Conservation (phyloP, 768 basidiomycete species). For the Scleroderma bovista region DNA sequence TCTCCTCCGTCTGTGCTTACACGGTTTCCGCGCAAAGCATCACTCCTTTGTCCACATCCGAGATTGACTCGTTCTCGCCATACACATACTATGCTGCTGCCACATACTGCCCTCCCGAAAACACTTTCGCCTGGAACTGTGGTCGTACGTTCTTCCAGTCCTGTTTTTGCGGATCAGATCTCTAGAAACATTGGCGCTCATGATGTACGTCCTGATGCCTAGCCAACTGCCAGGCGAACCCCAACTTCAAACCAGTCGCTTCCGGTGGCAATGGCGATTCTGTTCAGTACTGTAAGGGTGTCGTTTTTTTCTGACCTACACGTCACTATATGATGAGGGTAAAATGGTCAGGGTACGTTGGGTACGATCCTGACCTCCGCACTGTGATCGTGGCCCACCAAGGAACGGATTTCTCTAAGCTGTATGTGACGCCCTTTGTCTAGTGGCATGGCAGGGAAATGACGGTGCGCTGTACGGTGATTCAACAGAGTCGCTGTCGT, state of each 20-base stretch:
- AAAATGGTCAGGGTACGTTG: slow-evolving; percentile 42
- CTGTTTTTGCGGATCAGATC: neutral
- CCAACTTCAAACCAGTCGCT: slow-evolving; percentile 41
- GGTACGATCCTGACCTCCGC: slow-evolving; percentile 38
- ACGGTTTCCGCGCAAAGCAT: slow-evolving; percentile 31
- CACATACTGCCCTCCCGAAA: slow-evolving; percentile 41
- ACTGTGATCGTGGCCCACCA: slow-evolving; percentile 36
- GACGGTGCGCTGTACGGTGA: neutral
- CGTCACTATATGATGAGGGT: neutral
- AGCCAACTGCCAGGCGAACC: slow-evolving; percentile 46
- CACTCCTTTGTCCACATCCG: slow-evolving; percentile 32
- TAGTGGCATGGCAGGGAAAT: neutral
- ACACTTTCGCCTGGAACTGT: slow-evolving; percentile 49
- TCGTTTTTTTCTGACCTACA: neutral
- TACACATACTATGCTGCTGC: slow-evolving; percentile 49
- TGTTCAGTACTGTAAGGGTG: slow-evolving; percentile 38
- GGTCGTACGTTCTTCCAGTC: slow-evolving; percentile 34
- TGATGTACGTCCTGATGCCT: neutral
- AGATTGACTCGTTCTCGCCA: slow-evolving; percentile 40
- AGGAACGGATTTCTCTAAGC: slow-evolving; percentile 26
- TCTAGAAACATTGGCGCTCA: neutral
- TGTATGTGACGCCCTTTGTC: slow-evolving; percentile 14
- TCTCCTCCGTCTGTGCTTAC: neutral
- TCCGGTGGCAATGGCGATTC: slow-evolving; percentile 42
- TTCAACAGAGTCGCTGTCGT: slow-evolving; percentile 30